Base-by-base conservation (phyloP, 2,329 filamentous ascomycete species). In the Aspergillus sp. region DNA sequence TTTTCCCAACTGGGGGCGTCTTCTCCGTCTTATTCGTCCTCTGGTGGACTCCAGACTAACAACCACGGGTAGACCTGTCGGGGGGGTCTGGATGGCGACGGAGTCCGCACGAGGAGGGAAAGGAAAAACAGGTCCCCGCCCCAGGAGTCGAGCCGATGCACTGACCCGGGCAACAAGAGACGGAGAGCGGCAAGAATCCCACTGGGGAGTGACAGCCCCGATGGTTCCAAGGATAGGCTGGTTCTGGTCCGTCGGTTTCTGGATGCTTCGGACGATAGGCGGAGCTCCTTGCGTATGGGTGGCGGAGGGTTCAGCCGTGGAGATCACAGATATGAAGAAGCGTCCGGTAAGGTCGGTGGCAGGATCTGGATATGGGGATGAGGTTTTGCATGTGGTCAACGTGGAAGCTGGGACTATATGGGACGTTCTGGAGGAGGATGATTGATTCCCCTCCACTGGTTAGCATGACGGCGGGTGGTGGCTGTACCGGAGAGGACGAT, bases 11-110 rank as follows among this genome's bases (percentile, higher is more conserved):
- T 32, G 25, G 43, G 31, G 52, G 23, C 23, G 23, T 25, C 10
- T 25, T 25, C 7, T 25, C 10, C 23, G 23, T 25, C 23, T 25
- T 25, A 25, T 25, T 25, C 6, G 23, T 9, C 23, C 32, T 17
- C 32, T 36, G 31, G 36, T 21, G 54, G 55, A 53, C 54, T 38
- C 45, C 53, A 42, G 10, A 5, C 23, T 6, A 13, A 42, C 54
- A 53, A 58, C 57, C 55, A 59, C 55, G 55, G 57, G 48, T 51
- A 52, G 40, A 17, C 42, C 42, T 29, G 40, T 54, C 42, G 21
- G 23, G 50, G 32, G 32, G 52, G 47, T 53, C 52, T 53, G 47
- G 47, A 55, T 55, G 46, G 53, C 55, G 55, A 56, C 50, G 23
- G 23, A 25, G 10, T 25, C 23, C 23, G 23, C 23, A 25, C 23